These are phyloP conservation scores for Pestalotiopsis sp. DNA, from an alignment of 2,329 filamentous ascomycete genomes.

Conservation along the genomic window DNA sequence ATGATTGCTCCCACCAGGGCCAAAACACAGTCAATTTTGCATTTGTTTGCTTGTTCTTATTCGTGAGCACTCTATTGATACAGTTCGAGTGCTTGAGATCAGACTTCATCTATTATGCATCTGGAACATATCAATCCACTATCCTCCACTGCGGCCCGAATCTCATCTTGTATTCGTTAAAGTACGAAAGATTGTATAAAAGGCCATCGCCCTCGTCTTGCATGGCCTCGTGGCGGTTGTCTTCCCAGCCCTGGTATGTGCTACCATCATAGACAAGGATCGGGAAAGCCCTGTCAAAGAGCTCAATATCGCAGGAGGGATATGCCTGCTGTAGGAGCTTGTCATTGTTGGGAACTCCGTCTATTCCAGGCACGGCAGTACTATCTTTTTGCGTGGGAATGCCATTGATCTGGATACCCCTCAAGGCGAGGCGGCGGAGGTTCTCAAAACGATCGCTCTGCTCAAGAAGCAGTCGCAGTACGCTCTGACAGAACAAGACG, in stretches of 20 bases:
- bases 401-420: conserved; percentile 9
- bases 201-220: conserved; percentile 13
- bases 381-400: background rate
- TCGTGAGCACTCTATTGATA: background rate
- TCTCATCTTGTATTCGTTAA: conserved; percentile 8
- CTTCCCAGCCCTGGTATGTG: background rate
- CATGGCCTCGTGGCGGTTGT: background rate
- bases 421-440: conserved; percentile 5
- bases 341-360: conserved; percentile 7
- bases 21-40: no score
- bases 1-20: no score
- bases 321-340: background rate
- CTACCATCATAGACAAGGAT: background rate
- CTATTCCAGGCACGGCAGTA: background rate
- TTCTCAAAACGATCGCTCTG: conserved; percentile 3
- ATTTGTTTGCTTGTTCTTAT: no score
- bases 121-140: background rate
- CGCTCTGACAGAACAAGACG: background rate
- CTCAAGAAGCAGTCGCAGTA: conserved; percentile 6
- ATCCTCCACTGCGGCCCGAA: conserved; percentile 14
- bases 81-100: background rate
- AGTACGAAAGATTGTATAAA: background rate
- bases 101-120: background rate
- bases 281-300: background rate
- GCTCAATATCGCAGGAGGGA: conserved; percentile 8